Percentiles rank a stretch among this genome's conserved stretches.
These are phyloP conservation scores for Lachancea thermotolerans DNA, from an alignment of 805 yeast genomes.

Conservation along the genomic window DNA sequence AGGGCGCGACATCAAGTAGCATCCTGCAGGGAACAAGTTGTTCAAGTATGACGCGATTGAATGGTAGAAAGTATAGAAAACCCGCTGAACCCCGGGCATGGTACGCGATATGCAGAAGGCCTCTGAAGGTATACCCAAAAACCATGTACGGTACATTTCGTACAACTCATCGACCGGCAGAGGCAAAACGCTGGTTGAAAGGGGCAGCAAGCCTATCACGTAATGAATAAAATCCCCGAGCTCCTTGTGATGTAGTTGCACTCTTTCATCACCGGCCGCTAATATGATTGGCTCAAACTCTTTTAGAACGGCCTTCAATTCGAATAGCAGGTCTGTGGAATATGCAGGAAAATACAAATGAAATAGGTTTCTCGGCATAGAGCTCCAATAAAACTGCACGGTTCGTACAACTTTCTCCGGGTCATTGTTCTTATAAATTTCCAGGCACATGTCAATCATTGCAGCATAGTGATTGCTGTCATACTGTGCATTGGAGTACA, in stretches of 20 bases:
- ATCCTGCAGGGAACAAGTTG: conserved; percentile 7
- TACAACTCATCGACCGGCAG: conserved; percentile 3
- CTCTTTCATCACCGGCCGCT: neutral
- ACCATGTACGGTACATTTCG: conserved; percentile 5
- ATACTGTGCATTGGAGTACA: neutral
- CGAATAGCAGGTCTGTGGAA: conserved; percentile 7
- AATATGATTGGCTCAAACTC: conserved; percentile 6
- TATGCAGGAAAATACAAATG: conserved; percentile 4
- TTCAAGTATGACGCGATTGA: conserved; percentile 5
- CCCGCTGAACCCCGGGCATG: conserved; percentile 8
- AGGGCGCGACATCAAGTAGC: conserved; percentile 5
- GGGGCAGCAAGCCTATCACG: neutral
- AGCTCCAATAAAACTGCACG: conserved; percentile 2
- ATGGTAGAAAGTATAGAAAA: conserved; percentile 9
- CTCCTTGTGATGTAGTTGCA: conserved; percentile 7
- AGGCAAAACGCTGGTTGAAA: conserved; percentile 5
- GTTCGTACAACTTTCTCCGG: conserved; percentile 4
- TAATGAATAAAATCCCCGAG: conserved; percentile 3
- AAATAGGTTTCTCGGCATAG: neutral
- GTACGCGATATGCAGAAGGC: neutral
- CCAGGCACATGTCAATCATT: conserved; percentile 5
- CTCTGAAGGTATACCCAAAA: conserved; percentile 6
- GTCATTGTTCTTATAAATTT: conserved; percentile 1
- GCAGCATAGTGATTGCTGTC: conserved; percentile 5
- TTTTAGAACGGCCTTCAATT: conserved; percentile 1